Conservation (phyloP, 2,329 filamentous ascomycete species). For the Pyrenochaeta sp. region DNA sequence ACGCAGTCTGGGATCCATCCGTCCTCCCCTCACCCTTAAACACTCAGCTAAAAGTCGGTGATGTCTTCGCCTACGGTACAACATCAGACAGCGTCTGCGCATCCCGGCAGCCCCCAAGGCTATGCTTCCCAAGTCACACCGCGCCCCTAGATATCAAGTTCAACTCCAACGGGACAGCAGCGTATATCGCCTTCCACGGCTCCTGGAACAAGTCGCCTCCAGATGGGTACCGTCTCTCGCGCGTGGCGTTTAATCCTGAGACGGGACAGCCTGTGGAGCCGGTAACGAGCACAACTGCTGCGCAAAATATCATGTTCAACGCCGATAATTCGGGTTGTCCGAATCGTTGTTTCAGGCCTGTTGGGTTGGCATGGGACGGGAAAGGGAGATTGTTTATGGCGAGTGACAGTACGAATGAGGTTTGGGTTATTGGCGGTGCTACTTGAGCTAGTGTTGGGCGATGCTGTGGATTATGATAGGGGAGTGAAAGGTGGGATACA, state of each 20-base stretch:
- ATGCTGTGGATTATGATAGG: too few species aligned
- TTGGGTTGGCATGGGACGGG: constrained; percentile 23
- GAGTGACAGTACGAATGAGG: constrained; percentile 29
- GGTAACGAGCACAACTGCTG: constrained; percentile 24
- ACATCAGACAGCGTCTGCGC: constrained; percentile 36
- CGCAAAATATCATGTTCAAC: constrained; percentile 30
- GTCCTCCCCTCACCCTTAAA: constrained; percentile 54
- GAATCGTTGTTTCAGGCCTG: constrained; percentile 27
- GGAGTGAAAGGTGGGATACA: too few species aligned
- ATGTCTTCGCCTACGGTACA: constrained; percentile 55
- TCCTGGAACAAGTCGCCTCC: constrained; percentile 57
- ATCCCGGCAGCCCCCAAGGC: constrained; percentile 50
- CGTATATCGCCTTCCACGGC: constrained; percentile 74
- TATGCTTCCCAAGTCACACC: constrained; percentile 58
- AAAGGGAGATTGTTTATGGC: constrained; percentile 31
- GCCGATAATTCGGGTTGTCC: constrained; percentile 23
- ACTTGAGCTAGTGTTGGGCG: background rate
- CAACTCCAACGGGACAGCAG: constrained; percentile 60
- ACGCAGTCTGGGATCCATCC: constrained; percentile 68
- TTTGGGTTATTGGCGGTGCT: constrained; percentile 27
- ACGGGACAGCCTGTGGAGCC: constrained; percentile 14
- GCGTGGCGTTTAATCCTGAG: constrained; percentile 31
- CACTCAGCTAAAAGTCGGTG: constrained; percentile 51
- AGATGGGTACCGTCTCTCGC: constrained; percentile 29
- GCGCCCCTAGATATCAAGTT: constrained; percentile 73